Percentiles rank a stretch among this genome's conserved stretches.
phyloP scores from a whole-genome alignment of 2,329 filamentous ascomycete genomes.

The Claviceps sorghi region DNA sequence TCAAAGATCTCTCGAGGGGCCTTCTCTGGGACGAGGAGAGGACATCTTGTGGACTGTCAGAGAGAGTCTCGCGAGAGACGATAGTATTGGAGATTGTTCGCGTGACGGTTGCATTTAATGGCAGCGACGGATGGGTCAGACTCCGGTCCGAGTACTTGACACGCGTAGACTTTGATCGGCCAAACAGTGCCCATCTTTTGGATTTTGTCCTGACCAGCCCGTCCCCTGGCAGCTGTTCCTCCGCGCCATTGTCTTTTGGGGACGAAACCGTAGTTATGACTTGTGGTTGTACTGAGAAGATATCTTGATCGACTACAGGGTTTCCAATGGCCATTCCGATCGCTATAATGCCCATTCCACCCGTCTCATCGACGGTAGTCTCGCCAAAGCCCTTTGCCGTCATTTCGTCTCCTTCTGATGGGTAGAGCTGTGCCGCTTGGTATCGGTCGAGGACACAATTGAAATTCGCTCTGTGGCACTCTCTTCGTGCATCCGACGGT shows the following conservation, averaged over 20 bases:
- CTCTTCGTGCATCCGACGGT: neutral
- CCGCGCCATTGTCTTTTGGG: conserved; percentile 7
- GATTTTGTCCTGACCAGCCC: conserved; percentile 28
- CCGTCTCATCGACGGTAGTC: conserved; percentile 15
- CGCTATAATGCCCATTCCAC: conserved; percentile 20
- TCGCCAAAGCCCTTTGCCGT: neutral
- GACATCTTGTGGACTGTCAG: neutral
- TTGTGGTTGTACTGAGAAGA: conserved; percentile 15
- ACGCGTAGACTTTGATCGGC: conserved; percentile 24
- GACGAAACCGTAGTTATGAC: conserved; percentile 12
- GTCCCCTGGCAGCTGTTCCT: conserved; percentile 9
- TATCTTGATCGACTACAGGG: conserved; percentile 32
- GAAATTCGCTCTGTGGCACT: neutral
- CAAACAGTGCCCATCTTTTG: conserved; percentile 46
- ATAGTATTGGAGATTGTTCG: neutral
- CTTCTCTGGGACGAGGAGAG: neutral
- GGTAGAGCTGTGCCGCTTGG: conserved; percentile 2
- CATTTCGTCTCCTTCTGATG: conserved; percentile 12
- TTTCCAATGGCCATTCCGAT: conserved; percentile 68
- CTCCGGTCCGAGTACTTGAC: conserved; percentile 6
- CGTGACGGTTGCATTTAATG: neutral
- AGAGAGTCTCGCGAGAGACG: neutral
- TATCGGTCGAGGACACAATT: neutral
- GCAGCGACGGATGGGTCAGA: conserved; percentile 6
- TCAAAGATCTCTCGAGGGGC: neutral